Conservation (phyloP, 257 asterid genomes). For the Eustoma russellianum region DNA sequence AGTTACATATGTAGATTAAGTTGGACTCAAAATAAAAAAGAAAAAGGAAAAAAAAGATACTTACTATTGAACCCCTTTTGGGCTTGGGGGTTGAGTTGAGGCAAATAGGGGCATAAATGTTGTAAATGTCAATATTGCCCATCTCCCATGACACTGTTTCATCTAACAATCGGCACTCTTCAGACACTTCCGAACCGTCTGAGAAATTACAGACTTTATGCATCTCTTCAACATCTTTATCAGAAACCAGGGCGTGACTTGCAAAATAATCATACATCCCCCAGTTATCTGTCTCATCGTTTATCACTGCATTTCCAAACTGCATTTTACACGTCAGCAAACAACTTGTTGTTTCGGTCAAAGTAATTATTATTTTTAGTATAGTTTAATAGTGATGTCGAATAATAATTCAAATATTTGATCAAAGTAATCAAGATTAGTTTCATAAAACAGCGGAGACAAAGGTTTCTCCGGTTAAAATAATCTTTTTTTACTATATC, state of each 20-base stretch:
- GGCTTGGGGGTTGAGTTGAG: conserved; percentile 33
- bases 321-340: conserved; percentile 8
- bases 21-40: conserved; percentile 7
- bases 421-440: too few relatives aligned
- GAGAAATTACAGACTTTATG: conserved; percentile 41
- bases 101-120: conserved; percentile 67
- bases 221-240: conserved; percentile 22
- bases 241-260: conserved; percentile 59
- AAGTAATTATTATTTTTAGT: too few relatives aligned
- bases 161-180: conserved; percentile 11
- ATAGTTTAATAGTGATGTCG: too few relatives aligned
- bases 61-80: conserved; percentile 38
- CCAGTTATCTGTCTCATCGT: conserved; percentile 51
- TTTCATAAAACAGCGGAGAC: too few relatives aligned
- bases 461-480: too few relatives aligned
- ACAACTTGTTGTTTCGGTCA: too few relatives aligned
- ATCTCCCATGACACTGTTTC: conserved; percentile 10
- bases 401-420: too few relatives aligned
- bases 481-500: too few relatives aligned
- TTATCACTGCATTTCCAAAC: conserved; percentile 76
- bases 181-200: conserved; percentile 14
- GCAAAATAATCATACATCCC: conserved; percentile 67
- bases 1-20: too few relatives aligned
- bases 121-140: conserved; percentile 34
- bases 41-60: background rate